Evolutionary conservation across 2,329 filamentous ascomycete genomes (phyloP).

Genomic region (Sordariomycetes sp.): DNA sequence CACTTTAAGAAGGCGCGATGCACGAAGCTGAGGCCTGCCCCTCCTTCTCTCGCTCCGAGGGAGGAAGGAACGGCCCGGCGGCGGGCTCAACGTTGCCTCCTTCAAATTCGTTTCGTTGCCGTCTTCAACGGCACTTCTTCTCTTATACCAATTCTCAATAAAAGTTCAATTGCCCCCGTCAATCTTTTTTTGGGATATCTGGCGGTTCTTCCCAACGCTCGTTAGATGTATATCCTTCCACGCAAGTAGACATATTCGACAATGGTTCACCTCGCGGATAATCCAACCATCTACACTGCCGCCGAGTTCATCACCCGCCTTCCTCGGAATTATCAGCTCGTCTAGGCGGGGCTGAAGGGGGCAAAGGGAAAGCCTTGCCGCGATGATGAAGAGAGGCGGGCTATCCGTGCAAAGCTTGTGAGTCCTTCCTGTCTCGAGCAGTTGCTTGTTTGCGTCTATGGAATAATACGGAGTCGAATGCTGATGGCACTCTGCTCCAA

Average conservation of each 20-base stretch:
- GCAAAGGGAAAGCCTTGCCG: background rate
- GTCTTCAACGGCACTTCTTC: background rate
- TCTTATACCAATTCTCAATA: background rate
- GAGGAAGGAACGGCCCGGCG: background rate
- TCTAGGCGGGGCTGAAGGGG: background rate
- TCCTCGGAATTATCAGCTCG: background rate
- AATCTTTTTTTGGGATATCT: background rate
- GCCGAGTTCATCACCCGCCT: background rate
- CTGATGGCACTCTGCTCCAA: background rate
- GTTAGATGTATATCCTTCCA: background rate
- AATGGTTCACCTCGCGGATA: background rate
- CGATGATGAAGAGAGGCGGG: background rate
- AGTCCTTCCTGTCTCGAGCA: background rate
- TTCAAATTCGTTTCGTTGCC: background rate
- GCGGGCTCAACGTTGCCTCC: background rate
- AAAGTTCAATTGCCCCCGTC: background rate
- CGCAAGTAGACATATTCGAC: background rate
- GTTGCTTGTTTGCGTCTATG: background rate
- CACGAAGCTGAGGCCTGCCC: background rate
- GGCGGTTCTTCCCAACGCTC: background rate
- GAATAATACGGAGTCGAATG: background rate
- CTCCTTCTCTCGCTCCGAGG: background rate
- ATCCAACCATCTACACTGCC: background rate
- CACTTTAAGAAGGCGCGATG: too few relatives aligned
- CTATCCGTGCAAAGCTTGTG: background rate